Base-by-base conservation (phyloP, 192 early-diverging fungal genomes). In the Gaertneriomyces semiglobifer region DNA sequence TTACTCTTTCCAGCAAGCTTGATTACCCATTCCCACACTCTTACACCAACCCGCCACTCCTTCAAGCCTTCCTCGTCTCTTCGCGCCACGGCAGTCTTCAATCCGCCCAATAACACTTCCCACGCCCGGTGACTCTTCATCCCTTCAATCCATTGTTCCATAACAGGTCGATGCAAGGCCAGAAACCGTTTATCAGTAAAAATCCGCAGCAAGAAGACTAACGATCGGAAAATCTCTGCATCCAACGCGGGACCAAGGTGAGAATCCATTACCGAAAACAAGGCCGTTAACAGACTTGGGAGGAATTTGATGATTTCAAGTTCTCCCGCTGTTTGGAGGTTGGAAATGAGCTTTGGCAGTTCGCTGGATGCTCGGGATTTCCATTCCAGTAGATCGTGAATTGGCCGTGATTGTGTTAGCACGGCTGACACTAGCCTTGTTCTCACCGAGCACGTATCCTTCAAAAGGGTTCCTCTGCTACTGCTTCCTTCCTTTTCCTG, bases 271-370 rank as follows among this genome's bases (percentile, higher is more conserved):
- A 87, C 85, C 44, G 74, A 79, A 65, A 90, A 80, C 4, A 90
- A 58, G 3, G 85, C 82, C 58, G 85, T 83, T 64, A 91, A 74
- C 16, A 89, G 84, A 44, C 77, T 74, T 2, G 66, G 76, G 25
- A 88, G 68, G 66, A 90, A 89, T 65, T 89, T 89, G 6, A 87
- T 84, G 42, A 90, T 77, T 70, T 91, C 88, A 2, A 85, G 62
- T 60, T 88, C 85, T 41, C 81, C 79, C 25, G 25, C 25, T 33
- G 25, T 33, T 33, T 33, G 25, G 25, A 33, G 25, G 25, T 33
- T 33, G 25, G 25, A 33, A 33, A 33, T 33, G 25, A 33, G 25
- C 2, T 33, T 33, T 0, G 25, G 25, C 68, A 74, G 7, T 62
- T 61, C n/a, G 50, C 42, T 53, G 69, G 61, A 14, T 57, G 25